Conservation (phyloP, 345 rosid genomes). For the Acer saccharum region DNA sequence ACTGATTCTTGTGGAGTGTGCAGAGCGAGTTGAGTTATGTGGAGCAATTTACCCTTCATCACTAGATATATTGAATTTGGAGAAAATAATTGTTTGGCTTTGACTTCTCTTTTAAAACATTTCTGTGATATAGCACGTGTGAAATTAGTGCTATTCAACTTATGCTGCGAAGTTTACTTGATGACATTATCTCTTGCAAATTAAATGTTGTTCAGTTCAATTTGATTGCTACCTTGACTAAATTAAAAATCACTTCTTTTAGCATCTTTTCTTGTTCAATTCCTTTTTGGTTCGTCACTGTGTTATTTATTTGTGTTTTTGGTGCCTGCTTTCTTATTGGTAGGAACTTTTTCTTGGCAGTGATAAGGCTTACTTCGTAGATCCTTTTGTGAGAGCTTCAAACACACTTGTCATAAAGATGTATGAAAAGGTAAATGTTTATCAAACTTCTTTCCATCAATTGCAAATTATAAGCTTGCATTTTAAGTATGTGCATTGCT, state of each 20-base stretch:
- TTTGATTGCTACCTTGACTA: not conserved
- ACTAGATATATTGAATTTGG: not conserved
- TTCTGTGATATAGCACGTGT: not conserved
- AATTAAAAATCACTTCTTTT: not conserved
- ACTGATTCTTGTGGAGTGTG: not conserved
- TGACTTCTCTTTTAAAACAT: not conserved
- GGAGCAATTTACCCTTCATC: not conserved
- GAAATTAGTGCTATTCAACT: not conserved
- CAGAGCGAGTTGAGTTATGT: not conserved
- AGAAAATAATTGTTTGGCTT: not conserved
- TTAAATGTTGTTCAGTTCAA: not conserved
- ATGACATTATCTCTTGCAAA: constrained; percentile 1
- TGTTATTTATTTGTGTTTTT: not conserved
- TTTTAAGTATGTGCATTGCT: not conserved
- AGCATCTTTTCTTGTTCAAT: not conserved
- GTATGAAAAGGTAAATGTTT: constrained; percentile 81
- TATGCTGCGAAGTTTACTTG: not conserved
- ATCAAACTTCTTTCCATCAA: constrained; percentile 5
- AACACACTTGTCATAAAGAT: constrained; percentile 93
- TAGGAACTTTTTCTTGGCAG: constrained; percentile 39
- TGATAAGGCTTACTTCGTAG: constrained; percentile 92
- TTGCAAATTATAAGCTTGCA: not conserved
- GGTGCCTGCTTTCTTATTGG: constrained; percentile 3
- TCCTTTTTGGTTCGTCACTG: not conserved
- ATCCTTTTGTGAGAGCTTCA: constrained; percentile 96